A percentile compares a stretch with the other conserved stretches of the same genome.
These are phyloP conservation scores for Lactarius vividus DNA, from an alignment of 768 basidiomycete genomes.

Conservation along the genomic window DNA sequence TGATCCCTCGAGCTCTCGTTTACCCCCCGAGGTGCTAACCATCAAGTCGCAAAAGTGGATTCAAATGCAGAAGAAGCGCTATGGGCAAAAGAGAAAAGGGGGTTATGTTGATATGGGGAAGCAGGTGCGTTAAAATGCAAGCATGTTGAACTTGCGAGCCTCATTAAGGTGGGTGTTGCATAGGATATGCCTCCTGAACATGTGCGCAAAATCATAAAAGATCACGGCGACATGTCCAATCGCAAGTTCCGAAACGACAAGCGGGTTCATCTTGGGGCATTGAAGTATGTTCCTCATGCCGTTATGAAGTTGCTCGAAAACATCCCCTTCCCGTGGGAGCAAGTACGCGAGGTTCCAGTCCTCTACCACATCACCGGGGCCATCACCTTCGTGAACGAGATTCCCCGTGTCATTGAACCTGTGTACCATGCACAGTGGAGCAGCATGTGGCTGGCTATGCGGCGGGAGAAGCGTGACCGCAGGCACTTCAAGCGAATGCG, in stretches of 20 bases:
- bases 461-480: slow-evolving; percentile 96
- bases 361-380: slow-evolving; percentile 99
- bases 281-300: slow-evolving; percentile 98
- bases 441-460: slow-evolving; percentile 99
- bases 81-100: slow-evolving; percentile 86
- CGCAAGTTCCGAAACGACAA: slow-evolving; percentile 99
- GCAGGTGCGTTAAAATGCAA: slow-evolving; percentile 54
- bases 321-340: slow-evolving; percentile 97
- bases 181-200: slow-evolving; percentile 96
- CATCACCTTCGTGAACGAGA: slow-evolving; percentile 99
- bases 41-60: slow-evolving; percentile 97
- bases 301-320: slow-evolving; percentile 99
- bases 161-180: slow-evolving; percentile 27
- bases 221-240: slow-evolving; percentile 99
- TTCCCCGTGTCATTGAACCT: slow-evolving; percentile 94
- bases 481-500: slow-evolving; percentile 99
- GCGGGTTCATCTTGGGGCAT: slow-evolving; percentile 96
- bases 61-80: slow-evolving; percentile 89
- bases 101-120: slow-evolving; percentile 92
- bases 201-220: slow-evolving; percentile 99
- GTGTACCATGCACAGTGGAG: slow-evolving; percentile 99
- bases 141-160: slow-evolving; percentile 12
- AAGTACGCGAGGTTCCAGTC: slow-evolving; percentile 98
- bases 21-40: slow-evolving; percentile 69
- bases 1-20: slow-evolving; percentile 40